These are phyloP conservation scores for Prinsepia uniflora DNA, from an alignment of 306 rosid genomes.

Conservation along the genomic window DNA sequence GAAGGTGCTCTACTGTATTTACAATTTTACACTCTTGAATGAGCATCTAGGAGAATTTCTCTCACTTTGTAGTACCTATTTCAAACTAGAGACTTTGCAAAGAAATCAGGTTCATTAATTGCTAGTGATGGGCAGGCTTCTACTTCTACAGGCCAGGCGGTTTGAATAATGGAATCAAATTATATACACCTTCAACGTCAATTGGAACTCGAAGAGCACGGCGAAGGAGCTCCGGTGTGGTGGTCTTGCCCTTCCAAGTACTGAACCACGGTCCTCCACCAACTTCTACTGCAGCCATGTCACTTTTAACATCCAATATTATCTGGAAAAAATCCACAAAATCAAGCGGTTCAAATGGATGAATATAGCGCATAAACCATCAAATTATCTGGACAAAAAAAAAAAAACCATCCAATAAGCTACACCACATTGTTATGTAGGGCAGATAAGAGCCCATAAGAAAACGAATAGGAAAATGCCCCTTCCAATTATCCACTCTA, in stretches of 20 bases:
- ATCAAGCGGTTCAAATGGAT: slow-evolving; percentile 6
- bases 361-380: background rate
- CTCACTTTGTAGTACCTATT: background rate
- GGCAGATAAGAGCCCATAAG: background rate
- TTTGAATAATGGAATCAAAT: slow-evolving; percentile 52
- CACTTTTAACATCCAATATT: slow-evolving; percentile 68
- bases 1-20: no score
- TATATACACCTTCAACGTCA: slow-evolving; percentile 48
- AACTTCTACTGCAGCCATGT: slow-evolving; percentile 83
- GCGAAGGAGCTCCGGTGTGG: slow-evolving; percentile 40
- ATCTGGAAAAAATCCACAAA: slow-evolving; percentile 41
- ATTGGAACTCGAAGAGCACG: slow-evolving; percentile 53
- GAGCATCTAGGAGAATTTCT: no score
- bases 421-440: background rate
- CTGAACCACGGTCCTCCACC: slow-evolving; percentile 97
- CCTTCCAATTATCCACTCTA: background rate
- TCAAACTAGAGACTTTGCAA: background rate
- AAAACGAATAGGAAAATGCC: background rate
- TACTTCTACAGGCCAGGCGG: slow-evolving; percentile 74
- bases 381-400: background rate
- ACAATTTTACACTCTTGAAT: no score
- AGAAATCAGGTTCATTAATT: background rate
- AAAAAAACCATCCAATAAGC: no score
- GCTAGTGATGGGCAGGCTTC: slow-evolving; percentile 6
- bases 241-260: slow-evolving; percentile 74